Conservation (phyloP, 2,329 filamentous ascomycete species). For the Curvularia sp. region DNA sequence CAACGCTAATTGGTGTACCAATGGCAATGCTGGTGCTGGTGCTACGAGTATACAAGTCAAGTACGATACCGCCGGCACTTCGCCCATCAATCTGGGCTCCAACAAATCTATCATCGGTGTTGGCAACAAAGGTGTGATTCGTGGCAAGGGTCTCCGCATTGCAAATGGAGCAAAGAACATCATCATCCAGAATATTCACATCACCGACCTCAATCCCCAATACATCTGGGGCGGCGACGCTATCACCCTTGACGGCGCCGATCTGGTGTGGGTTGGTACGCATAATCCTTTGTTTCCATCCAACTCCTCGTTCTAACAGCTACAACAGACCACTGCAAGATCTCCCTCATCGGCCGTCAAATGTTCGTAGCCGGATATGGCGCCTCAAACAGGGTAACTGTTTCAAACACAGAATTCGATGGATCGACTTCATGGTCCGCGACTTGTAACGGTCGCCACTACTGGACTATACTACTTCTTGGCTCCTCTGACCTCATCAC, state of each 20-base stretch:
- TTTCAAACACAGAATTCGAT: constrained; percentile 68
- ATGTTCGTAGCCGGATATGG: constrained; percentile 65
- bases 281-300: not conserved
- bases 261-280: constrained; percentile 21
- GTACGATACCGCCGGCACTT: constrained; percentile 61
- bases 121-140: constrained; percentile 62
- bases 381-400: constrained; percentile 63
- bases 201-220: constrained; percentile 54
- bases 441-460: constrained; percentile 64
- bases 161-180: constrained; percentile 57
- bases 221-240: constrained; percentile 50
- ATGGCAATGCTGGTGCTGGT: constrained; percentile 38
- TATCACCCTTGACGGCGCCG: constrained; percentile 42
- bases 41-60: constrained; percentile 54
- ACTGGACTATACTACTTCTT: constrained; percentile 66
- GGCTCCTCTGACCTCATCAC: constrained; percentile 65
- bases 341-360: constrained; percentile 66
- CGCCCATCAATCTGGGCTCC: constrained; percentile 61
- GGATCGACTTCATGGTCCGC: constrained; percentile 63
- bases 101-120: constrained; percentile 66
- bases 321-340: constrained; percentile 49
- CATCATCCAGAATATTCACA: constrained; percentile 56
- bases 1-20: constrained; percentile 63
- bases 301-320: not conserved
- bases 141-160: constrained; percentile 63